Evolutionary conservation across 768 basidiomycete genomes (phyloP).

Genomic region (Tricholoma flavovirens): DNA sequence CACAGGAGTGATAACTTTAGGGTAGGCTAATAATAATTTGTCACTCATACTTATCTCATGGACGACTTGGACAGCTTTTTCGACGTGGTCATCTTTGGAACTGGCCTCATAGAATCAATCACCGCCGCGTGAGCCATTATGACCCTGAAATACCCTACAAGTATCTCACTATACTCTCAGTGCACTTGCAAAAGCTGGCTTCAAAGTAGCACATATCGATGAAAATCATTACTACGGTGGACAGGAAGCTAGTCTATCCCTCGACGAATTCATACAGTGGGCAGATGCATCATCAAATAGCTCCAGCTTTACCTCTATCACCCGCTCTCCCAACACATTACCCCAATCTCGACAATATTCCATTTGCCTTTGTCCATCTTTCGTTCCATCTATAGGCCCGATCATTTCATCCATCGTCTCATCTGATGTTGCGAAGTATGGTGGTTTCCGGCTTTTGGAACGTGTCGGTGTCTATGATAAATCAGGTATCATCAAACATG

Average conservation of each 20-base stretch:
- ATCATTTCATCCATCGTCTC: slow-evolving; percentile 73
- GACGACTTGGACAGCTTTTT: slow-evolving; percentile 45
- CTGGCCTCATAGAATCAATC: slow-evolving; percentile 83
- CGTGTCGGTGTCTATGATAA: slow-evolving; percentile 55
- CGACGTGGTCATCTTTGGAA: slow-evolving; percentile 68
- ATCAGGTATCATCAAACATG: slow-evolving; percentile 45
- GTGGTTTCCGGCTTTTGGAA: slow-evolving; percentile 83
- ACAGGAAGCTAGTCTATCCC: slow-evolving; percentile 71
- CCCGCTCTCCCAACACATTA: slow-evolving; percentile 37
- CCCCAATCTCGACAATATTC: slow-evolving; percentile 72
- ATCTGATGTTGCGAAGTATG: slow-evolving; percentile 86
- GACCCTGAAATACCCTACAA: slow-evolving; percentile 2
- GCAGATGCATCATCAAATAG: slow-evolving; percentile 31
- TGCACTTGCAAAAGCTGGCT: slow-evolving; percentile 83
- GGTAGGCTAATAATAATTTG: slow-evolving; percentile 22
- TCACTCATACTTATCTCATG: slow-evolving; percentile 19
- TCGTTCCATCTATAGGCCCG: slow-evolving; percentile 76
- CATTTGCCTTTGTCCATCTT: slow-evolving; percentile 75
- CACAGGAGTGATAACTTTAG: slow-evolving; percentile 22
- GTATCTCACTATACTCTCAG: slow-evolving; percentile 34
- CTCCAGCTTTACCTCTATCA: slow-evolving; percentile 36
- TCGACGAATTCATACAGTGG: slow-evolving; percentile 78
- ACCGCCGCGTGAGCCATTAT: slow-evolving; percentile 71
- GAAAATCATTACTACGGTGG: slow-evolving; percentile 80
- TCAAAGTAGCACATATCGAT: slow-evolving; percentile 86